Evolutionary conservation across 139 green algal genomes (phyloP).

Genomic region (Spirogloea muscicola): DNA sequence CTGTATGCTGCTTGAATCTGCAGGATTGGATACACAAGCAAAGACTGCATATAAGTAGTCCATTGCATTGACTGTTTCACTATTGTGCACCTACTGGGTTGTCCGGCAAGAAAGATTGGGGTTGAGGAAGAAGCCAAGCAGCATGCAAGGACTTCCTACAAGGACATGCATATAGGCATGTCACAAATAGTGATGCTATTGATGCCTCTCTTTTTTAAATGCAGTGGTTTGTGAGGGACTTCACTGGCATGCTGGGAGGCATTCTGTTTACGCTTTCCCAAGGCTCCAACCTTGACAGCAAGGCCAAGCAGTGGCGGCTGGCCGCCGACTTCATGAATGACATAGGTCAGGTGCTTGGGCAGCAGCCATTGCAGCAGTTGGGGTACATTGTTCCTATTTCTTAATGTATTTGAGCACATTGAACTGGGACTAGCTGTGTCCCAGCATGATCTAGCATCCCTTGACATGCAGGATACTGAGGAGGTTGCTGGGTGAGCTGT

Average conservation of each 20-base stretch:
- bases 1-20: not conserved
- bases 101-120: not conserved
- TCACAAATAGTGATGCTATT: too few relatives aligned
- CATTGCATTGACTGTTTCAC: too few relatives aligned
- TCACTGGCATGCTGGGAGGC: constrained; percentile 32
- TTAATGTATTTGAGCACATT: too few relatives aligned
- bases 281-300: constrained; percentile 36
- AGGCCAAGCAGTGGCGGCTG: constrained; percentile 39
- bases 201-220: not conserved
- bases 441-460: too few relatives aligned
- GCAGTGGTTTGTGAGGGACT: constrained; percentile 33
- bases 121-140: not conserved
- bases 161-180: not conserved
- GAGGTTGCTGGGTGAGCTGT: too few relatives aligned
- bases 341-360: constrained; percentile 7
- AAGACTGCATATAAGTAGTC: too few relatives aligned
- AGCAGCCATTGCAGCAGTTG: too few relatives aligned
- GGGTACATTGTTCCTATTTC: too few relatives aligned
- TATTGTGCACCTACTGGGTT: not conserved
- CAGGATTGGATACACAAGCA: too few relatives aligned
- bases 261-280: constrained; percentile 25
- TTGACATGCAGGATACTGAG: too few relatives aligned
- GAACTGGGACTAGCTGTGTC: too few relatives aligned
- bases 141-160: not conserved
- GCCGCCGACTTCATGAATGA: constrained; percentile 41